These are phyloP conservation scores for Wallacemonas sp. DNA, from an alignment of 208 protist genomes.

Conservation along the genomic window DNA sequence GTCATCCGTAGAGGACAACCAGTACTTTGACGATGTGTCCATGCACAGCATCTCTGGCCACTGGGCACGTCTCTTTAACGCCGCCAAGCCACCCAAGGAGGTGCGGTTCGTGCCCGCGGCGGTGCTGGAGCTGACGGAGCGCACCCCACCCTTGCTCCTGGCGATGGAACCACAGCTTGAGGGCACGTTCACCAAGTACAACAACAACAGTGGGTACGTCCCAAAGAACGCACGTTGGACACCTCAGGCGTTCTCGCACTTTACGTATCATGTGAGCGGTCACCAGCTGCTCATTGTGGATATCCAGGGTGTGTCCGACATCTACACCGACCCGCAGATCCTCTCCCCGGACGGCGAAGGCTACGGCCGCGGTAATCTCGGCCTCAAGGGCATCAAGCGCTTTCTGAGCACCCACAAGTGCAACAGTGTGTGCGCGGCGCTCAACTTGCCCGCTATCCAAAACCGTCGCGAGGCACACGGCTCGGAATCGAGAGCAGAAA, in stretches of 20 bases:
- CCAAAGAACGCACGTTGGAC: constrained; percentile 70
- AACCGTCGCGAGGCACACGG: constrained; percentile 12
- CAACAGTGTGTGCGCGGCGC: constrained; percentile 73
- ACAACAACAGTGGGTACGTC: constrained; percentile 91
- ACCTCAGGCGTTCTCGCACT: constrained; percentile 91
- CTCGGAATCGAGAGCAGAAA: constrained; percentile 1
- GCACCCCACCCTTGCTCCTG: constrained; percentile 57
- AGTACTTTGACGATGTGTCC: constrained; percentile 86
- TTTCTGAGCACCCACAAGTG: constrained; percentile 84
- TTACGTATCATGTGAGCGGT: constrained; percentile 78
- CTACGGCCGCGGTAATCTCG: constrained; percentile 84
- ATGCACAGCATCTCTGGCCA: constrained; percentile 85
- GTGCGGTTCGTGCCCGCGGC: constrained; percentile 77
- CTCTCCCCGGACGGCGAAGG: constrained; percentile 75
- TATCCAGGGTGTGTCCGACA: constrained; percentile 88
- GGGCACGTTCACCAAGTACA: constrained; percentile 89
- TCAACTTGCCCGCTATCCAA: constrained; percentile 56
- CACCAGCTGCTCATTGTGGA: constrained; percentile 81
- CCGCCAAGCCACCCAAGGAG: constrained; percentile 53
- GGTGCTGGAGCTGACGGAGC: constrained; percentile 65
- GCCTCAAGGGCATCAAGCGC: constrained; percentile 60
- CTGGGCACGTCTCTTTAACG: constrained; percentile 78
- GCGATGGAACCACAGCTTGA: constrained; percentile 76
- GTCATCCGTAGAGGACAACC: constrained; percentile 43
- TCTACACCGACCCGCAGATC: constrained; percentile 92